These are phyloP conservation scores for Aphanomyces stellatus DNA, from an alignment of 352 stramenopile species.

Conservation along the genomic window DNA sequence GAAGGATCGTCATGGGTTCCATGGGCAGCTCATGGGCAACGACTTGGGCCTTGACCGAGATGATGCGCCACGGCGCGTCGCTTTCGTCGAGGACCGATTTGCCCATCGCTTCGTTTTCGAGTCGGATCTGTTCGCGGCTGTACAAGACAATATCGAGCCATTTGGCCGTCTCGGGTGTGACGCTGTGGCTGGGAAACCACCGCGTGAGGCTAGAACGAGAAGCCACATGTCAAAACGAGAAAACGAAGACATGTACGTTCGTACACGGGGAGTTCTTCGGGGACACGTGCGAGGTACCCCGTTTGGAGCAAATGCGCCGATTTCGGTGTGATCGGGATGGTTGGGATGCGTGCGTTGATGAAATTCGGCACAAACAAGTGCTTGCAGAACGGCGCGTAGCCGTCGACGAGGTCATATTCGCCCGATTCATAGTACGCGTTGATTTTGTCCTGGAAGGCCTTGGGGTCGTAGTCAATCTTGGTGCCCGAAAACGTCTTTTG, in stretches of 20 bases:
- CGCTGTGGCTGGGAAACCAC: slow-evolving; percentile 89
- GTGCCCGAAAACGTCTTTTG: slow-evolving; percentile 59
- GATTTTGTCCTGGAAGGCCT: slow-evolving; percentile 63
- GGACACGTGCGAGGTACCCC: slow-evolving; percentile 90
- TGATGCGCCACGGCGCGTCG: slow-evolving; percentile 89
- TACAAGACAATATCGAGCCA: slow-evolving; percentile 98
- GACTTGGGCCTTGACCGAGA: slow-evolving; percentile 97
- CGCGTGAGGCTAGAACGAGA: slow-evolving; percentile 51
- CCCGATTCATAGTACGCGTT: slow-evolving; percentile 62
- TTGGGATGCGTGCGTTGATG: slow-evolving; percentile 79
- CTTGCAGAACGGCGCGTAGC: slow-evolving; percentile 96
- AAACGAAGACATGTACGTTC: slow-evolving; percentile 15
- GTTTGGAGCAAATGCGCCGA: slow-evolving; percentile 90
- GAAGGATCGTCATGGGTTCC: slow-evolving; percentile 97
- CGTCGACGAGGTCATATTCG: slow-evolving; percentile 58
- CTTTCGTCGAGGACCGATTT: slow-evolving; percentile 34
- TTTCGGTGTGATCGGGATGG: slow-evolving; percentile 88
- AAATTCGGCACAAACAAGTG: slow-evolving; percentile 97
- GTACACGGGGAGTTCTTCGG: slow-evolving; percentile 92
- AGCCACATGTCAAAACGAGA: not conserved
- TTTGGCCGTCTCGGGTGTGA: slow-evolving; percentile 82
- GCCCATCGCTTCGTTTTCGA: slow-evolving; percentile 87
- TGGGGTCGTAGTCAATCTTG: slow-evolving; percentile 62
- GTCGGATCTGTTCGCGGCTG: slow-evolving; percentile 95
- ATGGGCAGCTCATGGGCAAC: slow-evolving; percentile 95